Evolutionary conservation across 2,329 filamentous ascomycete species (phyloP), one percentile per base, ranked within the genome.

Genomic region (Aspergillus chevalieri): DNA sequence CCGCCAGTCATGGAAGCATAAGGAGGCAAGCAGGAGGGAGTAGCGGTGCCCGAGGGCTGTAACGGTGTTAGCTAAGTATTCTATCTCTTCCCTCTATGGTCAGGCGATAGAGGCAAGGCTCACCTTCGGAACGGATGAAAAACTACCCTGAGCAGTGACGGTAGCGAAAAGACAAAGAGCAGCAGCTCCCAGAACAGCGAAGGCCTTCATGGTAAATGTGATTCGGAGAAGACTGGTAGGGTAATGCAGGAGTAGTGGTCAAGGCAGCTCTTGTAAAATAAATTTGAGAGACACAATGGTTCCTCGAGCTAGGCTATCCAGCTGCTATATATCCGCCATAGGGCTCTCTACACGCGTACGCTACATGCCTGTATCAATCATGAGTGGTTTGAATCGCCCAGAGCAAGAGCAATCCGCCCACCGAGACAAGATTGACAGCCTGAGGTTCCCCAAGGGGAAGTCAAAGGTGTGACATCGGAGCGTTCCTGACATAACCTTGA

Each of bases 171-270:
- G 42, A 46, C 46, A 53, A 38, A 65, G 52, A 48, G 55, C 56
- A 43, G 57, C 56, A 52, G 58, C 46, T 49, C 58, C 60, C 44
- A 65, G 43, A 44, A 57, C 30, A 56, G 59, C 38, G 47, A 58
- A 57, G 47, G 58, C 48, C 57, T 64, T 67, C 64, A 67, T 66
- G 44, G 33, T 64, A 53, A 51, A 52, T 26, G 48, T 34, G 21
- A 15, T n/a, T 15, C 6, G 34, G 8, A 9, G 14, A 47, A 51
- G 45, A 42, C 36, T 36, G 38, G 7, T 22, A 30, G 48, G 51
- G 38, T 8, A 46, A 51, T 50, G 10, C 15, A 42, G 24, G 5
- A 10, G 24, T 10, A 26, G 8, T 26, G 24, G 9, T 26, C 24
- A 26, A 26, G 24, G 24, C 4, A 30, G 26, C 10, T 30, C 9